Percentiles rank a stretch among this genome's conserved stretches.
Conservation (phyloP, 2,329 filamentous ascomycete species). For the Cyphellophora attinorum region DNA sequence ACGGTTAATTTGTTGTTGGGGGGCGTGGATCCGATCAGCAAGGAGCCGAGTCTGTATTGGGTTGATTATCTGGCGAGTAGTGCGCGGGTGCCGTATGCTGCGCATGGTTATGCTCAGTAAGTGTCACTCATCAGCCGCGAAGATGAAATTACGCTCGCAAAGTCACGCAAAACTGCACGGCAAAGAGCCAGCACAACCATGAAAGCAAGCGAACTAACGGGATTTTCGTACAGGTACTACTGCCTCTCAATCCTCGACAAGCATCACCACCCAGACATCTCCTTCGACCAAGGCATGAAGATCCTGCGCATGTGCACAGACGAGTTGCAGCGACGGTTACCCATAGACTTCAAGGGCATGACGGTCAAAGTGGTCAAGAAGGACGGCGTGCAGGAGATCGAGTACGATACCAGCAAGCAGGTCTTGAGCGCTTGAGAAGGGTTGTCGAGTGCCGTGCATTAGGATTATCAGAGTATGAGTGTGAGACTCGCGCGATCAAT, state of each 20-base stretch:
- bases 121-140: slow-evolving; percentile 26
- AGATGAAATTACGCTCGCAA: no score
- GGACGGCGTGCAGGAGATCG: slow-evolving; percentile 77
- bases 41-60: slow-evolving; percentile 92
- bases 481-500: no score
- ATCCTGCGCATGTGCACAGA: slow-evolving; percentile 91
- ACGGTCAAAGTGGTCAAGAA: slow-evolving; percentile 90
- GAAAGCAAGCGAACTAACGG: no score
- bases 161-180: no score
- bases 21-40: slow-evolving; percentile 82
- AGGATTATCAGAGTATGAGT: no score
- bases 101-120: slow-evolving; percentile 95
- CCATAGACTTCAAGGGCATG: slow-evolving; percentile 97
- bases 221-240: slow-evolving; percentile 72
- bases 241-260: slow-evolving; percentile 96
- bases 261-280: slow-evolving; percentile 93
- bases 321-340: slow-evolving; percentile 91
- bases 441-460: no score
- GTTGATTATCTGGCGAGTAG: slow-evolving; percentile 89
- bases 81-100: slow-evolving; percentile 84
- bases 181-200: no score
- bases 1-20: slow-evolving; percentile 93
- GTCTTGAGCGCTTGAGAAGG: slow-evolving; percentile 35
- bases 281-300: slow-evolving; percentile 80
- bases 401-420: slow-evolving; percentile 70